Conservation (phyloP, 2,329 filamentous ascomycete species). For the Bipolaris gigantea region DNA sequence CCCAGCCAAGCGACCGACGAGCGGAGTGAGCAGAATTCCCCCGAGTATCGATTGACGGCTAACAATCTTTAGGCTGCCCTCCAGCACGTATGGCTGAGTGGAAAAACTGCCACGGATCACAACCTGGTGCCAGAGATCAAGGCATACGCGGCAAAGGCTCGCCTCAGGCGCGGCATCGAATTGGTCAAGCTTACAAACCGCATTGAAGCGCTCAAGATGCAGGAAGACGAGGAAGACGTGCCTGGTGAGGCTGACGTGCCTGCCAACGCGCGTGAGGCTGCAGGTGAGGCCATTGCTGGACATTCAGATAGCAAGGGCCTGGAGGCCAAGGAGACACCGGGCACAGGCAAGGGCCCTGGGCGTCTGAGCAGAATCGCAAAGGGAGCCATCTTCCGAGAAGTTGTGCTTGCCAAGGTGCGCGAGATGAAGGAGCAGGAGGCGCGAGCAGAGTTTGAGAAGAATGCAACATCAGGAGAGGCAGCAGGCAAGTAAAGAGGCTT, state of each 20-base stretch:
- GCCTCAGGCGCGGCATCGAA: conserved; percentile 90
- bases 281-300: conserved; percentile 48
- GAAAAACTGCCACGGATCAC: conserved; percentile 89
- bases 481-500: conserved; percentile 28
- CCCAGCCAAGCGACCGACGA: conserved; percentile 75
- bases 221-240: conserved; percentile 80
- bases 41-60: conserved; percentile 7
- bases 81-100: conserved; percentile 84
- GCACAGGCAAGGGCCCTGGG: conserved; percentile 47
- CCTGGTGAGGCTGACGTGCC: conserved; percentile 62
- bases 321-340: conserved; percentile 30
- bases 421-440: conserved; percentile 90
- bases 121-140: conserved; percentile 97
- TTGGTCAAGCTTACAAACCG: conserved; percentile 94
- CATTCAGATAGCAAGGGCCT: conserved; percentile 35
- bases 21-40: conserved; percentile 59
- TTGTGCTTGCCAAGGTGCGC: conserved; percentile 89
- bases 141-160: conserved; percentile 87
- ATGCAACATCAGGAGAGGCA: conserved; percentile 43
- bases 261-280: conserved; percentile 62
- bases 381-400: conserved; percentile 85
- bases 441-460: conserved; percentile 67
- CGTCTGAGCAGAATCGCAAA: conserved; percentile 62
- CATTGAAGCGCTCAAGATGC: conserved; percentile 90
- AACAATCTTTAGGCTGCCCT: conserved; percentile 65